Evolutionary conservation across 345 rosid species (phyloP).

Genomic region (Eutrema heterophyllum): DNA sequence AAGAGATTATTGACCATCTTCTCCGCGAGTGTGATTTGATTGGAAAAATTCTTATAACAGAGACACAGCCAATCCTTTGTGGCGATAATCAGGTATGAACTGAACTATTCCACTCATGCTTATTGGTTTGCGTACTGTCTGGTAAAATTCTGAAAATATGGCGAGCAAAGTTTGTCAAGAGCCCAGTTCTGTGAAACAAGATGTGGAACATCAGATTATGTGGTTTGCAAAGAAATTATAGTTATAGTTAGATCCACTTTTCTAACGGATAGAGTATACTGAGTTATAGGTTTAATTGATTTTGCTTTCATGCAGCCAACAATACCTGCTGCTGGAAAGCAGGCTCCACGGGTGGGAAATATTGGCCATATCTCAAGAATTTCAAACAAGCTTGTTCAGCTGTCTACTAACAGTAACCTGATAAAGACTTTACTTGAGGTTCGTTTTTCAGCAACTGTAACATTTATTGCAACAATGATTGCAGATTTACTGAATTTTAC

Average conservation of each 20-base stretch:
- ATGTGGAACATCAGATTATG: slow-evolving; percentile 13
- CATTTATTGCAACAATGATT: not conserved
- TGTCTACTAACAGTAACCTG: slow-evolving; percentile 52
- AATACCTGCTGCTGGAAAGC: slow-evolving; percentile 65
- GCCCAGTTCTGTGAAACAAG: slow-evolving; percentile 1
- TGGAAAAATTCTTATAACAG: slow-evolving; percentile 66
- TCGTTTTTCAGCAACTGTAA: slow-evolving; percentile 16
- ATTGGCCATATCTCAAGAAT: slow-evolving; percentile 87
- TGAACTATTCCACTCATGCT: not conserved
- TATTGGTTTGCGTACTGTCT: slow-evolving; percentile 4
- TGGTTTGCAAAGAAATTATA: not conserved
- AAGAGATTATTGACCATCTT: slow-evolving; percentile 59
- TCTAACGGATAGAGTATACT: not conserved
- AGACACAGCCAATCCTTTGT: slow-evolving; percentile 59
- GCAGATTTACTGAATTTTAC: not conserved
- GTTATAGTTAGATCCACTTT: not conserved
- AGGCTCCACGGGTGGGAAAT: slow-evolving; percentile 82
- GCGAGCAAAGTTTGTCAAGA: not conserved
- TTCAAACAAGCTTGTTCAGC: slow-evolving; percentile 77
- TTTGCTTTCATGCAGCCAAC: slow-evolving; percentile 61
- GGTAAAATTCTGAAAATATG: not conserved
- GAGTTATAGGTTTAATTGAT: not conserved
- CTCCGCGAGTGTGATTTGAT: slow-evolving; percentile 77
- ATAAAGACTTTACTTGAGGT: slow-evolving; percentile 79
- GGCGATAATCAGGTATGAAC: slow-evolving; percentile 48